These are phyloP conservation scores for Haemoproteus tartakovskyi DNA, from an alignment of 169 alveolate species.

Conservation along the genomic window DNA sequence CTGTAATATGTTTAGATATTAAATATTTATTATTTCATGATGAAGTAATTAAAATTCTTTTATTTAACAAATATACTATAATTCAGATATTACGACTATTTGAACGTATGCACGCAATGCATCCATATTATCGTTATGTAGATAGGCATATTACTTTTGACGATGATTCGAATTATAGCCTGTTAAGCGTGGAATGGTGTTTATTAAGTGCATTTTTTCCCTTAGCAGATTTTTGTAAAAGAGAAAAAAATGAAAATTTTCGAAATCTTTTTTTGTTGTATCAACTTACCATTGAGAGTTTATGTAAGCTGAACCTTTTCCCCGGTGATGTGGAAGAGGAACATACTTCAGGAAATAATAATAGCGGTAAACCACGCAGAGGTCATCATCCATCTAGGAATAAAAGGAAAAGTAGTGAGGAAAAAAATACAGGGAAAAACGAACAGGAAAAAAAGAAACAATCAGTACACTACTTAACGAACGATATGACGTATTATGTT, in stretches of 20 bases:
- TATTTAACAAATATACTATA: slow-evolving; percentile 36
- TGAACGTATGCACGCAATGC: slow-evolving; percentile 15
- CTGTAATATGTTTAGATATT: too few species aligned
- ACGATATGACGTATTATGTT: too few species aligned
- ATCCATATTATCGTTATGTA: slow-evolving; percentile 30
- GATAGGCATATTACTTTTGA: slow-evolving; percentile 42
- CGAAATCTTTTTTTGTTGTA: slow-evolving; percentile 29
- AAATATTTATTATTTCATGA: slow-evolving; percentile 33
- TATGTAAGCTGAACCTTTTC: slow-evolving; percentile 7
- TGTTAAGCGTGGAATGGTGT: slow-evolving; percentile 36
- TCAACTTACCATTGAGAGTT: slow-evolving; percentile 30
- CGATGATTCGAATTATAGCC: slow-evolving; percentile 30
- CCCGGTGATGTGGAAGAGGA: background rate
- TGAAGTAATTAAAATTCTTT: slow-evolving; percentile 29
- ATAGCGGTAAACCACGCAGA: background rate
- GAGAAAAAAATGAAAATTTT: slow-evolving; percentile 44
- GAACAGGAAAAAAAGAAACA: too few species aligned
- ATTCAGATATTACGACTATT: slow-evolving; percentile 11
- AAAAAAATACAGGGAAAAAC: too few species aligned
- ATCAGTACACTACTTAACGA: too few species aligned
- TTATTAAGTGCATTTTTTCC: slow-evolving; percentile 44
- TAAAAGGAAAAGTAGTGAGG: too few species aligned
- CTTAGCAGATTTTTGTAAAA: slow-evolving; percentile 35
- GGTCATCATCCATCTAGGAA: background rate
- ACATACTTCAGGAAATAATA: background rate